phyloP scores from a whole-genome alignment of 257 asterid genomes.

The Lavandula angustifolia region DNA sequence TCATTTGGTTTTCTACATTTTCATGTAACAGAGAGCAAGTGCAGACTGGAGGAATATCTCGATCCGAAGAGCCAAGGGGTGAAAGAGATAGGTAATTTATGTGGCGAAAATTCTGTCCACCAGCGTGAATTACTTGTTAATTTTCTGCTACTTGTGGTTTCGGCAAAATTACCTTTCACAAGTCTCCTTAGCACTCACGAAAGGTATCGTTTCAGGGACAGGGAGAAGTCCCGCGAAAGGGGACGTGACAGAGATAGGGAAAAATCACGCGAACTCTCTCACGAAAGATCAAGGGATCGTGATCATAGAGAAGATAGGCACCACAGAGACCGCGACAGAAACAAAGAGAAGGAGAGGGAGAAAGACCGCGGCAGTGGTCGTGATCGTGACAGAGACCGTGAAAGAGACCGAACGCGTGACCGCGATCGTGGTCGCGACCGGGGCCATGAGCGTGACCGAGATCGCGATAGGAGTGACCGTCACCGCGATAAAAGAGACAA shows the following conservation, averaged over 20 bases:
- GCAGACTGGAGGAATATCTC: slow-evolving; percentile 76
- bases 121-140: not conserved
- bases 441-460: slow-evolving; percentile 41
- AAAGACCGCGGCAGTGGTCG: slow-evolving; percentile 64
- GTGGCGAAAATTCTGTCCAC: not conserved
- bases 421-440: slow-evolving; percentile 49
- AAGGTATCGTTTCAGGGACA: slow-evolving; percentile 45
- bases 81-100: slow-evolving; percentile 67
- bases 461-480: slow-evolving; percentile 45
- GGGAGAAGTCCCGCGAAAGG: slow-evolving; percentile 91
- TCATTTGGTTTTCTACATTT: not conserved
- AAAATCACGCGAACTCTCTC: slow-evolving; percentile 77
- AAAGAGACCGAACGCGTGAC: no score
- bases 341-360: slow-evolving; percentile 61
- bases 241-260: slow-evolving; percentile 72
- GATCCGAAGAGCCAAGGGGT: slow-evolving; percentile 90
- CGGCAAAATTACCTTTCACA: slow-evolving; percentile 7
- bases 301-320: slow-evolving; percentile 84
- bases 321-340: slow-evolving; percentile 88
- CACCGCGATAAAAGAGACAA: slow-evolving; percentile 48
- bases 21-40: slow-evolving; percentile 64
- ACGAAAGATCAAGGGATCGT: slow-evolving; percentile 76
- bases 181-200: not conserved
- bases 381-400: no score
- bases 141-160: slow-evolving; percentile 3